Conservation (phyloP, 2,329 filamentous ascomycete genomes). For the Madurella mycetomatis region DNA sequence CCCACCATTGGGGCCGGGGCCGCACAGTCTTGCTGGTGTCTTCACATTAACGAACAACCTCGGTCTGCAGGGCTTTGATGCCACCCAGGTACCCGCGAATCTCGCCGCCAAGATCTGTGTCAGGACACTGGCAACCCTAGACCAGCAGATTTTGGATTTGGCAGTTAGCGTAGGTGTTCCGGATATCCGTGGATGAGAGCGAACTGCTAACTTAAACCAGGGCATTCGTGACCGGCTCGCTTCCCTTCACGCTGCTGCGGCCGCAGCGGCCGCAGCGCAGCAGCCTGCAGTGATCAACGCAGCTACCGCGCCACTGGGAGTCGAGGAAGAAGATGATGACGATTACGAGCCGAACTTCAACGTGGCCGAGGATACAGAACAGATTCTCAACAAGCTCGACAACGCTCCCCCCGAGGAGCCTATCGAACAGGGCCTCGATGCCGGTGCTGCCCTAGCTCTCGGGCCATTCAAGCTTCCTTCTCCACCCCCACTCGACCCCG, state of each 20-base stretch:
- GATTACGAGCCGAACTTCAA: slow-evolving; percentile 87
- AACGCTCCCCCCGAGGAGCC: slow-evolving; percentile 56
- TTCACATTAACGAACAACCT: slow-evolving; percentile 79
- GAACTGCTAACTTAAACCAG: slow-evolving; percentile 26
- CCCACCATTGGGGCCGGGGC: slow-evolving; percentile 68
- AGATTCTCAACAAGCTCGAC: slow-evolving; percentile 73
- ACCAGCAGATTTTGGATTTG: slow-evolving; percentile 62
- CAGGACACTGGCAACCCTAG: slow-evolving; percentile 68
- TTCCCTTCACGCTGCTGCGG: slow-evolving; percentile 38
- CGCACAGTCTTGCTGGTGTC: slow-evolving; percentile 74
- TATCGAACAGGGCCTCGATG: slow-evolving; percentile 39
- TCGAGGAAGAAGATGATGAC: slow-evolving; percentile 77
- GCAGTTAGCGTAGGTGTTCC: slow-evolving; percentile 61
- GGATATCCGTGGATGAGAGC: no score
- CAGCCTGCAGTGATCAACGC: slow-evolving; percentile 49
- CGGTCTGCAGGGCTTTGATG: slow-evolving; percentile 74
- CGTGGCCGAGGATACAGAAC: slow-evolving; percentile 70
- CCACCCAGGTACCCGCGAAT: slow-evolving; percentile 69
- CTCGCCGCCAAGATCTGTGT: slow-evolving; percentile 79
- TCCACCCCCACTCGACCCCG: slow-evolving; percentile 66
- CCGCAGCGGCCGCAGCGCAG: slow-evolving; percentile 26
- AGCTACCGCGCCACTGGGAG: slow-evolving; percentile 57
- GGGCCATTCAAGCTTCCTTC: slow-evolving; percentile 76
- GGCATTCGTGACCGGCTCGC: slow-evolving; percentile 50
- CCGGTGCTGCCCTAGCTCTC: slow-evolving; percentile 51